Evolutionary conservation across 1,284 basidiomycete genomes (phyloP).

Genomic region (Neolentinus lepideus): DNA sequence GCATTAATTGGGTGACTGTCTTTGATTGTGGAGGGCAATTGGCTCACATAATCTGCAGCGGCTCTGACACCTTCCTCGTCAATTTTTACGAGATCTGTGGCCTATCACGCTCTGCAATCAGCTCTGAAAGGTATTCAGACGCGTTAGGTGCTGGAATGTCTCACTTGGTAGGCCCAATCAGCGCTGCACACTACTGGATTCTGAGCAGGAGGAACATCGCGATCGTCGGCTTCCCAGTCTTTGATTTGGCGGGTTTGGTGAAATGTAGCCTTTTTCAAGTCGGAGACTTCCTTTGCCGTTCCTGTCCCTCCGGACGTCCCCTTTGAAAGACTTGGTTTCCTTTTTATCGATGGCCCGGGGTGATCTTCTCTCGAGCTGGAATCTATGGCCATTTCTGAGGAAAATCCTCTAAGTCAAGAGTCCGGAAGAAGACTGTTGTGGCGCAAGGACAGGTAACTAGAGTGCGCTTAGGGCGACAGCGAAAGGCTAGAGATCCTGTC

Average conservation of each 20-base stretch:
- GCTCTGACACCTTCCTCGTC: slow-evolving; percentile 47
- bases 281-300: background rate
- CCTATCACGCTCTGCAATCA: slow-evolving; percentile 22
- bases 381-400: background rate
- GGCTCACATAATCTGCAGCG: slow-evolving; percentile 54
- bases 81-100: slow-evolving; percentile 50
- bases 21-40: background rate
- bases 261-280: no score
- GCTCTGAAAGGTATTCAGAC: background rate
- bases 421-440: no score
- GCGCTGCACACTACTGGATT: background rate
- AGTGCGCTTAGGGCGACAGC: background rate
- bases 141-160: background rate
- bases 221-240: background rate
- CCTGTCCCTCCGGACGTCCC: no score
- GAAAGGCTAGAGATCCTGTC: background rate
- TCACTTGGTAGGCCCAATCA: background rate
- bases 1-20: background rate
- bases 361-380: background rate
- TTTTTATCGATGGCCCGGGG: background rate
- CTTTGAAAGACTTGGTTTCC: background rate
- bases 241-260: no score
- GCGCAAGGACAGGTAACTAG: background rate
- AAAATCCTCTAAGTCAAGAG: background rate
- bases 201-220: background rate